phyloP scores from a whole-genome alignment of 2,329 filamentous ascomycete species.

The Coniella lustricola region DNA sequence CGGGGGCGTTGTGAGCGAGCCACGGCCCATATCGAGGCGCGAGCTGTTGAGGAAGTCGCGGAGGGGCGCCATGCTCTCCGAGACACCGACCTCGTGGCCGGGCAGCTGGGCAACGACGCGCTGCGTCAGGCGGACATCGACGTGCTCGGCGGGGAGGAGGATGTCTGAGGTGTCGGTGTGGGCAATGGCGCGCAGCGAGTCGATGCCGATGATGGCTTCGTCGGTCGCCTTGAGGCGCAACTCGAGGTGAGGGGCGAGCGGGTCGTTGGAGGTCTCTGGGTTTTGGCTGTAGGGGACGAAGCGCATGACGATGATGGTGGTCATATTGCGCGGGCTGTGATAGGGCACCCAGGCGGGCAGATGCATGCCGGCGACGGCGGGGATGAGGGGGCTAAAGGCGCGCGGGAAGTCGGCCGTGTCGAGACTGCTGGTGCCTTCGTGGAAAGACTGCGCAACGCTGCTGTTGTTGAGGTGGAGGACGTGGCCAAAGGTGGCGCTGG shows the following conservation, averaged over 20 bases:
- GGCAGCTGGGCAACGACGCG: constrained; percentile 26
- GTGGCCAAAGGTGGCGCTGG: constrained; percentile 42
- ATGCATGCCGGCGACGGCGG: constrained; percentile 40
- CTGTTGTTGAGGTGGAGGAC: constrained; percentile 32
- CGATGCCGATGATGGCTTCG: constrained; percentile 25
- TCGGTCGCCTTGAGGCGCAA: constrained; percentile 26
- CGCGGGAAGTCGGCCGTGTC: constrained; percentile 18
- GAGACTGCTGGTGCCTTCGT: constrained; percentile 4
- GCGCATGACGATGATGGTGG: constrained; percentile 36
- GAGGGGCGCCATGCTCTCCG: constrained; percentile 27
- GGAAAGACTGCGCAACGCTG: constrained; percentile 16
- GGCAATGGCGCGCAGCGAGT: constrained; percentile 32
- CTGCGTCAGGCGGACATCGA: constrained; percentile 43
- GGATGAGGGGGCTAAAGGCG: constrained; percentile 34
- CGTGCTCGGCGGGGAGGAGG: constrained; percentile 36
- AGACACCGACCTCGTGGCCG: constrained; percentile 19
- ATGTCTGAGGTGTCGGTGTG: constrained; percentile 34
- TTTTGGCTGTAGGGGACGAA: constrained; percentile 32
- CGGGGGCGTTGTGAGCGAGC: constrained; percentile 42
- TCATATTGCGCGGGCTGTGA: constrained; percentile 18
- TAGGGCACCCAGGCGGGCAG: constrained; percentile 27
- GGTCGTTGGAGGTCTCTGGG: neutral
- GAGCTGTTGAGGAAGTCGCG: constrained; percentile 37
- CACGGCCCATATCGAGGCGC: constrained; percentile 38
- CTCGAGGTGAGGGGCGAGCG: constrained; percentile 28